phyloP scores from a whole-genome alignment of 805 yeast species.

The Metschnikowia koreensis region DNA sequence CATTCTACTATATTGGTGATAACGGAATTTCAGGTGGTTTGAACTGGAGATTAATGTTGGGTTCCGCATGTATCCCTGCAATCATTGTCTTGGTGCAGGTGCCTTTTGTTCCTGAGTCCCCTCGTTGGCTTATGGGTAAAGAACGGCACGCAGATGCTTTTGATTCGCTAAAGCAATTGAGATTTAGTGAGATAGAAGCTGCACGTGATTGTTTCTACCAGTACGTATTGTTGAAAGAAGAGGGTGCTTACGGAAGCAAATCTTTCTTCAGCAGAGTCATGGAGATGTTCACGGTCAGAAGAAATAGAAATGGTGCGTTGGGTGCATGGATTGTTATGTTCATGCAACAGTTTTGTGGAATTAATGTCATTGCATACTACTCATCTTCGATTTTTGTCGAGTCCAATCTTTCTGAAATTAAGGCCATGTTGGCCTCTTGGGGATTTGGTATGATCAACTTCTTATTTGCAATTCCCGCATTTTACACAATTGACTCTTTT shows the following conservation, averaged over 20 bases:
- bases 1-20: conserved; percentile 53
- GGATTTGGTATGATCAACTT: conserved; percentile 84
- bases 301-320: conserved; percentile 79
- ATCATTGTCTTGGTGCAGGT: conserved; percentile 50
- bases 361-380: conserved; percentile 84
- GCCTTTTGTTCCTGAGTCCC: conserved; percentile 64
- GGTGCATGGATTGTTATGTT: conserved; percentile 84
- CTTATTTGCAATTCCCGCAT: conserved; percentile 79
- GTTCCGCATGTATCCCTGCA: conserved; percentile 58
- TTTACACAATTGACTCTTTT: conserved; percentile 71
- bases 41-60: conserved; percentile 67
- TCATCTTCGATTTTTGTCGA: conserved; percentile 72
- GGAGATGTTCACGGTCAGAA: conserved; percentile 66
- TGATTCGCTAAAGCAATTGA: conserved; percentile 45
- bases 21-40: conserved; percentile 45
- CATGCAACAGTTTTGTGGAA: conserved; percentile 90
- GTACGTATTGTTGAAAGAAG: conserved; percentile 57
- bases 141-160: conserved; percentile 49
- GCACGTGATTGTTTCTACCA: conserved; percentile 66
- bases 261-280: conserved; percentile 46
- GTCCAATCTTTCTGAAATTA: conserved; percentile 60
- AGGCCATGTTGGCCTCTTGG: conserved; percentile 75
- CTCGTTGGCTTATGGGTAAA: conserved; percentile 64
- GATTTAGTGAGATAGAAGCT: conserved; percentile 51
- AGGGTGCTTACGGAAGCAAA: conserved; percentile 47